Evolutionary conservation across 345 rosid species (phyloP).

Genomic region (Ricinus communis): DNA sequence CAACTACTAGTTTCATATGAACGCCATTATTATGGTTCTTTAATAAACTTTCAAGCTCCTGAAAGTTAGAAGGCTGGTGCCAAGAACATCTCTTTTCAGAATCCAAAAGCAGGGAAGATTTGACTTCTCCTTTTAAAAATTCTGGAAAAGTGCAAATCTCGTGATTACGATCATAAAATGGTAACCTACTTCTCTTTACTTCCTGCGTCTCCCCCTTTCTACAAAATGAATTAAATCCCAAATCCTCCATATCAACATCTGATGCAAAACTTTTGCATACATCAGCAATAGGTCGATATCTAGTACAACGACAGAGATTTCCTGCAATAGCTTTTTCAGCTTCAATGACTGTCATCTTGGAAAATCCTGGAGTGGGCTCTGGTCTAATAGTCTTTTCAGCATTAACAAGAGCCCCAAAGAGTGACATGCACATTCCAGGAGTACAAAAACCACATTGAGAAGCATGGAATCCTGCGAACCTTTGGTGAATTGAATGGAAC

Average conservation of each 20-base stretch:
- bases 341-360: constrained; percentile 61
- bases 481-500: constrained; percentile 76
- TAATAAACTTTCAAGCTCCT: constrained; percentile 51
- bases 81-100: constrained; percentile 40
- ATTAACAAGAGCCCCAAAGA: constrained; percentile 68
- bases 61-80: constrained; percentile 47
- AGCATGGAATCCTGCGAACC: constrained; percentile 80
- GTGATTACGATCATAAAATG: constrained; percentile 33
- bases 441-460: constrained; percentile 96
- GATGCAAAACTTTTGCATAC: constrained; percentile 86
- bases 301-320: constrained; percentile 92
- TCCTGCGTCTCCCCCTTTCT: constrained; percentile 53
- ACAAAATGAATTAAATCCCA: constrained; percentile 82
- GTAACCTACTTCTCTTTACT: constrained; percentile 48
- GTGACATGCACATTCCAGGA: constrained; percentile 89
- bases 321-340: constrained; percentile 74
- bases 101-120: constrained; percentile 36
- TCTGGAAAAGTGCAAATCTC: constrained; percentile 46
- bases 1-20: constrained; percentile 56
- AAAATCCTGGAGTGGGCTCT: constrained; percentile 50
- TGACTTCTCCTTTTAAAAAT: constrained; percentile 54
- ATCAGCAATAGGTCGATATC: constrained; percentile 86
- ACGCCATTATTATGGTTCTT: constrained; percentile 18
- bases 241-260: constrained; percentile 84
- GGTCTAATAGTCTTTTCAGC: constrained; percentile 51